phyloP scores from a whole-genome alignment of 768 basidiomycete genomes.

The Pholiota conissans region DNA sequence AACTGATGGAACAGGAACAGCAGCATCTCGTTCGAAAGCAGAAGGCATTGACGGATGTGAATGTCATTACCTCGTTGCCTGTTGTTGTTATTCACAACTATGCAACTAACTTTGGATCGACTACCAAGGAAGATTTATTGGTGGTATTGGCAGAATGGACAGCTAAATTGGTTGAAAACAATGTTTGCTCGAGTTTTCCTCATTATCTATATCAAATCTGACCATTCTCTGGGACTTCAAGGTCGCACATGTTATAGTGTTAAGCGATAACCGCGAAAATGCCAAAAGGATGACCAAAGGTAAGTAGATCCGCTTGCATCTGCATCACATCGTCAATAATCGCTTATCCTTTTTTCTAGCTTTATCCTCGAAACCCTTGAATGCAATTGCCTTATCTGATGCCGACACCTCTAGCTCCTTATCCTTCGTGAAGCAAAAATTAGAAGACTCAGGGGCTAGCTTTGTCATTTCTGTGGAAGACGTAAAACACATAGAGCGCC shows the following conservation, averaged over 20 bases:
- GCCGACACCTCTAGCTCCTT: constrained; percentile 82
- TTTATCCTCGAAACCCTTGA: constrained; percentile 81
- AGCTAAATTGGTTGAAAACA: constrained; percentile 76
- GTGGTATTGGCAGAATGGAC: constrained; percentile 83
- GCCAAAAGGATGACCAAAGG: constrained; percentile 83
- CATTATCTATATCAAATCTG: not conserved
- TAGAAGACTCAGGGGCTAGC: no score
- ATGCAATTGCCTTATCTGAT: constrained; percentile 77
- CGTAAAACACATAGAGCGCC: constrained; percentile 58
- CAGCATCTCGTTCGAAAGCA: constrained; percentile 24
- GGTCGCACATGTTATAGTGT: constrained; percentile 90
- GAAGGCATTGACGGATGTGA: constrained; percentile 42
- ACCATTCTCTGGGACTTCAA: constrained; percentile 26
- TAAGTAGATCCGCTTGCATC: constrained; percentile 22
- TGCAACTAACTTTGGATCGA: constrained; percentile 51
- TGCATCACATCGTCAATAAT: not conserved
- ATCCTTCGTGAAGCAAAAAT: constrained; percentile 52
- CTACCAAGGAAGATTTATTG: constrained; percentile 67
- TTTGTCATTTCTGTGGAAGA: constrained; percentile 57
- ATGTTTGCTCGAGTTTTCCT: constrained; percentile 41
- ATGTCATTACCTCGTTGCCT: constrained; percentile 66
- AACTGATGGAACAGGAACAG: constrained; percentile 18
- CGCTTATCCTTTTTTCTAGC: constrained; percentile 40
- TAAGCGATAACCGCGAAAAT: constrained; percentile 89
- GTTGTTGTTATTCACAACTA: constrained; percentile 88